Percentiles rank a stretch among this genome's conserved stretches.
Evolutionary conservation across 768 basidiomycete genomes (phyloP).

Genomic region (Rhodotorula graminis): DNA sequence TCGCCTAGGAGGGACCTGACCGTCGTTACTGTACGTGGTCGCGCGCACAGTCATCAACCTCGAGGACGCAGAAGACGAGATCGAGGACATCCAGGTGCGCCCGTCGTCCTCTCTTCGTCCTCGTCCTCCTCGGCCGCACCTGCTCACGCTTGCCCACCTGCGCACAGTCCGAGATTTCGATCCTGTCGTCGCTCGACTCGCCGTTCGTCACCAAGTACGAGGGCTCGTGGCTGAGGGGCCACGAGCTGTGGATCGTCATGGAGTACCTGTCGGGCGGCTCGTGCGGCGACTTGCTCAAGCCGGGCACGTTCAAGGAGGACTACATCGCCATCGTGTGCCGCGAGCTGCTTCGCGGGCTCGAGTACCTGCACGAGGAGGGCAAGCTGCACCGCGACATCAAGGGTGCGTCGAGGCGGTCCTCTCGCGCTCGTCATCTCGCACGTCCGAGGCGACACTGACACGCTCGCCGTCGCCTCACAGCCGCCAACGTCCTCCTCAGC

Average conservation of each 20-base stretch:
- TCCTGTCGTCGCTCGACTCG: constrained; percentile 91
- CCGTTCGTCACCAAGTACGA: constrained; percentile 93
- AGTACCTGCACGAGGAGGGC: constrained; percentile 91
- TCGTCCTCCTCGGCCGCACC: background rate
- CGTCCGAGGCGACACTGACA: background rate
- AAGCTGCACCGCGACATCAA: constrained; percentile 99
- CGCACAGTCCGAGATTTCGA: constrained; percentile 88
- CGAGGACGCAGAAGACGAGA: constrained; percentile 98
- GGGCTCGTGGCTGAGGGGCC: constrained; percentile 91
- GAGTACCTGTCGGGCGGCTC: constrained; percentile 91
- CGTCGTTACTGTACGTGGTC: background rate
- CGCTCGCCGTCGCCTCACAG: constrained; percentile 48
- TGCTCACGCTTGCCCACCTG: background rate
- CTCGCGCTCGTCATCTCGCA: too few species aligned
- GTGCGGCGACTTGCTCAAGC: constrained; percentile 69
- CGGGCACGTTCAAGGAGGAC: constrained; percentile 94
- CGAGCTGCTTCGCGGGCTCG: constrained; percentile 84
- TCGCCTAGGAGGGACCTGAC: background rate
- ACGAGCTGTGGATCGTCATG: constrained; percentile 84
- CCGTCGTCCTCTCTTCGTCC: background rate
- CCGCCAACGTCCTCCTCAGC: constrained; percentile 88
- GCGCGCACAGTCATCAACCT: constrained; percentile 75
- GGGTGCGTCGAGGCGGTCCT: constrained; percentile 54
- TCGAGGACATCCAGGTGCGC: constrained; percentile 75
- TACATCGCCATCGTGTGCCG: constrained; percentile 96